Evolutionary conservation across 75 land plant genomes (phyloP), one percentile per base, ranked within the genome.

Genomic region (Selaginella moellendorffii): DNA sequence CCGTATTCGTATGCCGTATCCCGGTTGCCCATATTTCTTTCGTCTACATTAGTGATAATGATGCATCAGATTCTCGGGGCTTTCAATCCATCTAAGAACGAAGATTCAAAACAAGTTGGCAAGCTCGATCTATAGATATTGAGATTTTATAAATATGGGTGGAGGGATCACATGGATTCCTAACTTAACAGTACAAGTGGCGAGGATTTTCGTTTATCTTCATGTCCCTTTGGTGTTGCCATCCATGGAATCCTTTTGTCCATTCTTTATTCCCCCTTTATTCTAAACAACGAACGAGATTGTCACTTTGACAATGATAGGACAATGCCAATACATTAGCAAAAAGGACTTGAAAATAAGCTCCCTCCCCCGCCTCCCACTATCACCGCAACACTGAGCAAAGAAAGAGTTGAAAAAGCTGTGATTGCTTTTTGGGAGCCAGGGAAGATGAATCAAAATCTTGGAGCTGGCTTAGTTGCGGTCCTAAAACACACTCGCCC

Each of bases 251-350:
- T n/a, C n/a, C n/a, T n/a, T n/a, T n/a, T n/a, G n/a, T n/a, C n/a
- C n/a, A n/a, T n/a, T n/a, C n/a, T n/a, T n/a, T n/a, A n/a, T n/a
- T 36, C 46, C 14, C 46, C 10, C 5, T 36, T 36, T 36, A 36
- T 36, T 36, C 14, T 36, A n/a, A 36, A 36, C 46, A 36, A 36
- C 5, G 14, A 36, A 14, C 5, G 46, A 36, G 46, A 5, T 36
- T 36, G 46, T 36, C 46, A 36, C 46, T 36, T n/a, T 36, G 46
- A 36, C 46, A 36, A 36, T 36, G 46, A 36, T 36, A 36, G 46
- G 46, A 36, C 46, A n/a, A n/a, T 36, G 46, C 46, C 5, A 5
- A 36, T 36, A 36, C 14, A 36, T n/a, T n/a, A n/a, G n/a, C n/a
- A n/a, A n/a, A n/a, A n/a, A n/a, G n/a, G n/a, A n/a, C n/a, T n/a